phyloP scores from a whole-genome alignment of 305 asterid species.

The Andrographis paniculata region DNA sequence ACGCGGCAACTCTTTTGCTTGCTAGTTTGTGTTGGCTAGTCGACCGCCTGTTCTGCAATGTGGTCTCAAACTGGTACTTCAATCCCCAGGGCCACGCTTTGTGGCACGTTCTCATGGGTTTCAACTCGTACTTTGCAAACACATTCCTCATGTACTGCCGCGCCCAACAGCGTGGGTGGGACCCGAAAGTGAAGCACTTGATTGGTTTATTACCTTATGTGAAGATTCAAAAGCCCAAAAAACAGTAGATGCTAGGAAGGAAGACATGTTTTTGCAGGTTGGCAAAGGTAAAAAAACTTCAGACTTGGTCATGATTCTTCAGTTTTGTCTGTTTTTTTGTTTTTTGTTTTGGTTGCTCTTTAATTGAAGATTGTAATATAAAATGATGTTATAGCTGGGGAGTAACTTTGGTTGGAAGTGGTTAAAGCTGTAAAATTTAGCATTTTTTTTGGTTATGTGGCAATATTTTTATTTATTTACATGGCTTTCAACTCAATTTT shows the following conservation, averaged over 20 bases:
- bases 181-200: conserved; percentile 38
- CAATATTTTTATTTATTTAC: too few relatives aligned
- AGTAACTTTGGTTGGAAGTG: too few relatives aligned
- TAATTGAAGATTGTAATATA: too few relatives aligned
- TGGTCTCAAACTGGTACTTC: conserved; percentile 29
- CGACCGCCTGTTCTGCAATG: conserved; percentile 43
- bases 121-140: conserved; percentile 56
- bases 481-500: too few relatives aligned
- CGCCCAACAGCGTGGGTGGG: conserved; percentile 62
- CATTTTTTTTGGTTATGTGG: too few relatives aligned
- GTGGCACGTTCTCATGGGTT: conserved; percentile 63
- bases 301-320: too few relatives aligned
- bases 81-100: conserved; percentile 69
- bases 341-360: too few relatives aligned
- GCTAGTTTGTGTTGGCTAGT: conserved; percentile 45
- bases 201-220: conserved; percentile 47
- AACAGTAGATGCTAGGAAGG: conserved; percentile 24
- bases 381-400: too few relatives aligned
- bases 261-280: too few relatives aligned
- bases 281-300: too few relatives aligned
- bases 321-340: too few relatives aligned
- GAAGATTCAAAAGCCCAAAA: conserved; percentile 51
- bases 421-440: too few relatives aligned
- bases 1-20: conserved; percentile 30
- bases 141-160: conserved; percentile 66